phyloP scores from a whole-genome alignment of 202 grass and related monocot species.

The Schoenoplectus triqueter region DNA sequence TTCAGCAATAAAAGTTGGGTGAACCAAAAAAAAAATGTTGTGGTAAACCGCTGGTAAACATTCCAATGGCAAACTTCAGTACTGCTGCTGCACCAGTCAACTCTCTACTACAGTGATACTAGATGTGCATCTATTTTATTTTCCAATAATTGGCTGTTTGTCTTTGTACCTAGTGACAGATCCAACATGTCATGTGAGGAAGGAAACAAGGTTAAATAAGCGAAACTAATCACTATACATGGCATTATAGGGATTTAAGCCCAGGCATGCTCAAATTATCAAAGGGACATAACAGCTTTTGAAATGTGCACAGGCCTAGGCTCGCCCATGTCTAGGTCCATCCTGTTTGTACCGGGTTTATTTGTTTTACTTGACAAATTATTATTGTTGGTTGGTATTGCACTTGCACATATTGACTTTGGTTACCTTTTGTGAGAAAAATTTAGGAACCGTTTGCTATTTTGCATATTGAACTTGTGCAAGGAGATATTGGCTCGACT shows the following conservation, averaged over 20 bases:
- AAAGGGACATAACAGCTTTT: too few species aligned
- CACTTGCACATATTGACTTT: background rate
- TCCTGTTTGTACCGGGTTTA: background rate
- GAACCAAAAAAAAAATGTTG: too few species aligned
- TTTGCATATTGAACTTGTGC: slow-evolving; percentile 96
- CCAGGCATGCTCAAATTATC: too few species aligned
- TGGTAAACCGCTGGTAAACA: slow-evolving; percentile 2
- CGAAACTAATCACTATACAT: too few species aligned
- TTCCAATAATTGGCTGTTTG: too few species aligned
- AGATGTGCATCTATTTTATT: background rate
- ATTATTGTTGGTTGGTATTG: background rate
- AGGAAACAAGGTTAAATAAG: too few species aligned
- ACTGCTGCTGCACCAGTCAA: background rate
- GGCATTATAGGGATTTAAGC: too few species aligned
- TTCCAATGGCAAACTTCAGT: background rate
- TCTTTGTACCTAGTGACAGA: too few species aligned
- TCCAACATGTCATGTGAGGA: too few species aligned
- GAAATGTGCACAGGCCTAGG: too few species aligned
- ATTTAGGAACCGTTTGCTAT: slow-evolving; percentile 87
- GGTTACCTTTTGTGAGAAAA: slow-evolving; percentile 39
- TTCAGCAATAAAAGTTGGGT: background rate
- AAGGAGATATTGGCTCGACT: slow-evolving; percentile 87
- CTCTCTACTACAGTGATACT: background rate
- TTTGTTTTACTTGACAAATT: background rate
- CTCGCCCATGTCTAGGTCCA: too few species aligned